A percentile compares a stretch with the other conserved stretches of the same genome.
phyloP scores from a whole-genome alignment of 2,329 filamentous ascomycete genomes.

The Blastomyces silverae region DNA sequence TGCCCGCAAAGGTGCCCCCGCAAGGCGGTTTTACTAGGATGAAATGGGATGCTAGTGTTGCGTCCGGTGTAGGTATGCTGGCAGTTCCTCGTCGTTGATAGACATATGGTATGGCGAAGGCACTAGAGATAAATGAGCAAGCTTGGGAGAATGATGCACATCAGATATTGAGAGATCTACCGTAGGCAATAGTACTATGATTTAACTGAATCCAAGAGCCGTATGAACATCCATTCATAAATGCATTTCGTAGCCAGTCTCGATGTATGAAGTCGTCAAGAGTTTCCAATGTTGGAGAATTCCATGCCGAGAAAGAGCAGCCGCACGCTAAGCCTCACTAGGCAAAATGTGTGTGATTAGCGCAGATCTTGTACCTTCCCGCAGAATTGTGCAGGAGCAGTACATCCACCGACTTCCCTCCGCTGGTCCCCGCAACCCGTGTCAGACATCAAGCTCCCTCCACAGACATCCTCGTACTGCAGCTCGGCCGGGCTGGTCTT shows the following conservation, averaged over 20 bases:
- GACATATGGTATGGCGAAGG: not conserved
- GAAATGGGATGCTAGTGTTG: conserved; percentile 12
- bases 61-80: not conserved
- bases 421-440: conserved; percentile 12
- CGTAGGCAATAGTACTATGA: not conserved
- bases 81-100: not conserved
- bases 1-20: conserved; percentile 9
- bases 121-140: not conserved
- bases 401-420: conserved; percentile 5
- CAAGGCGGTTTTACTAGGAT: conserved; percentile 9
- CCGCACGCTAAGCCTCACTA: not conserved
- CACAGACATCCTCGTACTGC: not conserved
- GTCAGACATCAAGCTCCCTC: conserved; percentile 13
- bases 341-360: not conserved
- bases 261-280: too few relatives aligned
- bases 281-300: too few relatives aligned
- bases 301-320: too few relatives aligned
- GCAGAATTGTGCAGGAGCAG: not conserved
- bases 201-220: not conserved
- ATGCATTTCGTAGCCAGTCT: too few relatives aligned
- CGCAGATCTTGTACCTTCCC: conserved; percentile 1
- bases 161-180: not conserved
- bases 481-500: conserved; percentile 7
- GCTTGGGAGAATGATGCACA: not conserved
- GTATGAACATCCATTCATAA: not conserved